phyloP scores from a whole-genome alignment of 2,329 filamentous ascomycete species.

The Beauveria medogensis region DNA sequence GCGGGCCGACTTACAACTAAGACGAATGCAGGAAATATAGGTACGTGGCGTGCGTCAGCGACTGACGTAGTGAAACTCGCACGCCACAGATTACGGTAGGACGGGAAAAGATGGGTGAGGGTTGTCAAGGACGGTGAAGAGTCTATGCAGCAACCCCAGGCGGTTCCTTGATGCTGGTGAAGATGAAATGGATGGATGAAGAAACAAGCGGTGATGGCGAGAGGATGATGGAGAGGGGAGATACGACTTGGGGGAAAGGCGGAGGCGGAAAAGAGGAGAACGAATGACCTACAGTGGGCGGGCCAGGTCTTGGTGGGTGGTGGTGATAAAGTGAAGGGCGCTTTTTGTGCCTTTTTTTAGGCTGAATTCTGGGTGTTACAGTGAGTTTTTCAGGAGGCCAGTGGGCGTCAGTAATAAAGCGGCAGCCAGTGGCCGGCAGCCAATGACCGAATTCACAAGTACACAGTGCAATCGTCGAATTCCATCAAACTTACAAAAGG shows the following conservation, averaged over 20 bases:
- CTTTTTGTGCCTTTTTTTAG: not conserved
- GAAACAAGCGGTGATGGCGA: conserved; percentile 8
- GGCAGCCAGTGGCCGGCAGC: not conserved
- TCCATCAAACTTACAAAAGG: no score
- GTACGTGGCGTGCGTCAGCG: conserved; percentile 2
- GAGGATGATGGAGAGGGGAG: conserved; percentile 6
- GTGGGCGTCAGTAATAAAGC: not conserved
- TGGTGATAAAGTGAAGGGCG: not conserved
- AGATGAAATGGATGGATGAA: not conserved
- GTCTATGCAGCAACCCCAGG: not conserved
- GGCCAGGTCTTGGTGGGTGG: not conserved
- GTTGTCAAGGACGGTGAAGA: not conserved
- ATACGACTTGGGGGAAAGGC: conserved; percentile 5
- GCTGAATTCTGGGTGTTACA: no score
- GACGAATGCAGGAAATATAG: not conserved
- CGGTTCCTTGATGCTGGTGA: not conserved
- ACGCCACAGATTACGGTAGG: not conserved
- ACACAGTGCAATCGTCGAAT: not conserved
- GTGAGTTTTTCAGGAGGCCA: no score
- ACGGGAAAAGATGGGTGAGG: not conserved
- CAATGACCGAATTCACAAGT: no score
- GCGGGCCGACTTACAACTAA: conserved; percentile 8
- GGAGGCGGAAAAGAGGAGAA: conserved; percentile 8
- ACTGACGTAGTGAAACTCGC: not conserved
- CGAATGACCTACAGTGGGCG: not conserved